phyloP scores from a whole-genome alignment of 73 alveolate species.

The Stentor roeselii region DNA sequence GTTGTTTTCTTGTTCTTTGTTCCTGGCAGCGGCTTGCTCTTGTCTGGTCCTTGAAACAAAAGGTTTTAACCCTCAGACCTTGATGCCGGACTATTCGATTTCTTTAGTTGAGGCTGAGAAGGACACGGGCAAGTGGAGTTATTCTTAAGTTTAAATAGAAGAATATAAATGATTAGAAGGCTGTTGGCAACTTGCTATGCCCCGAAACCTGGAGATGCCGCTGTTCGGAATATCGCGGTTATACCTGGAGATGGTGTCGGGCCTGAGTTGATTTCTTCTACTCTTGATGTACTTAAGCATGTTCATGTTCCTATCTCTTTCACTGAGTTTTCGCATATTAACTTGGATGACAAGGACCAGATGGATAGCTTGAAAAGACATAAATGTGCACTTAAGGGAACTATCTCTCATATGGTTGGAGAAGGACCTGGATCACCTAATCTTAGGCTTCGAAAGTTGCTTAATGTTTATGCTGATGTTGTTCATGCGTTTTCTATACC shows the following conservation, averaged over 20 bases:
- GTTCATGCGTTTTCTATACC: slow-evolving; percentile 59
- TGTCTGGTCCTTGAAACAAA: background rate
- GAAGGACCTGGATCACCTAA: slow-evolving; percentile 46
- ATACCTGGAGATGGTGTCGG: slow-evolving; percentile 77
- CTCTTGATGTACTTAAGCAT: slow-evolving; percentile 38
- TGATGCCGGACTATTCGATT: too few relatives aligned
- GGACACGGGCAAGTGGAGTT: too few relatives aligned
- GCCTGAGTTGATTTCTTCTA: slow-evolving; percentile 36
- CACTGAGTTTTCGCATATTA: slow-evolving; percentile 50
- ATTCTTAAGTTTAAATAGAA: too few relatives aligned
- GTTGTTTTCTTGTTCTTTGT: background rate
- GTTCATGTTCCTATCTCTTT: slow-evolving; percentile 59
- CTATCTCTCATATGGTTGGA: slow-evolving; percentile 51
- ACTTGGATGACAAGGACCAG: slow-evolving; percentile 47
- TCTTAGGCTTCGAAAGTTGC: slow-evolving; percentile 43
- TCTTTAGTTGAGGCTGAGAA: too few relatives aligned
- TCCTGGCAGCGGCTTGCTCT: background rate
- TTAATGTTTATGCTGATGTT: slow-evolving; percentile 61
- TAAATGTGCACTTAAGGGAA: slow-evolving; percentile 56
- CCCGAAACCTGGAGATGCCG: slow-evolving; percentile 72
- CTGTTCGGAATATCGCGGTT: slow-evolving; percentile 46
- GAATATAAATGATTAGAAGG: background rate
- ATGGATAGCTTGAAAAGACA: slow-evolving; percentile 33
- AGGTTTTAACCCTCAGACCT: background rate
- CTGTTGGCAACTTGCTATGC: slow-evolving; percentile 29